These are phyloP conservation scores for Arabis hirsuta DNA, from an alignment of 345 rosid genomes.

Conservation along the genomic window DNA sequence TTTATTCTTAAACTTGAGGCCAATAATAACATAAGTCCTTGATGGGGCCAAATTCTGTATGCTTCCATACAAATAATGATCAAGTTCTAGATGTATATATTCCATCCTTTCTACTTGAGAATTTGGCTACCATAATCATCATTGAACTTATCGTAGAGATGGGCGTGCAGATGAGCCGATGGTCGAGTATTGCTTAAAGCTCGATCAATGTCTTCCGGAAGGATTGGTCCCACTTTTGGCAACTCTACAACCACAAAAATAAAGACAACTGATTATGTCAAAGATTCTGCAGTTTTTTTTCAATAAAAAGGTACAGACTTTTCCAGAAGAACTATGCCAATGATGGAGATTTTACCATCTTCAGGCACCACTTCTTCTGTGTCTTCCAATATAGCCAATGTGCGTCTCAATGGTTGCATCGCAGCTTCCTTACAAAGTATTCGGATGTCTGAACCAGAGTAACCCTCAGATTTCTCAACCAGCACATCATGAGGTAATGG, in stretches of 20 bases:
- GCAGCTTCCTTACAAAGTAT: slow-evolving; percentile 93
- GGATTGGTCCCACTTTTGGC: slow-evolving; percentile 80
- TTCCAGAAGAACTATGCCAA: not conserved
- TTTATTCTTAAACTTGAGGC: slow-evolving; percentile 8
- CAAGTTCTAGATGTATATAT: slow-evolving; percentile 5
- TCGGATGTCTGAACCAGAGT: slow-evolving; percentile 92
- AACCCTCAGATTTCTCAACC: slow-evolving; percentile 80
- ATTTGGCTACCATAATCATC: slow-evolving; percentile 92
- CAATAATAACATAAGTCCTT: not conserved
- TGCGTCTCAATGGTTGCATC: slow-evolving; percentile 90
- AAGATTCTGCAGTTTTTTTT: not conserved
- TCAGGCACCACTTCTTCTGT: slow-evolving; percentile 67
- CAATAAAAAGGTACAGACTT: too few relatives aligned
- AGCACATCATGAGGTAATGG: slow-evolving; percentile 74
- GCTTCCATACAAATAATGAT: slow-evolving; percentile 23
- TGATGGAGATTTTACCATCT: slow-evolving; percentile 56
- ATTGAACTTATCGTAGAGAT: slow-evolving; percentile 86
- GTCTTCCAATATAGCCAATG: slow-evolving; percentile 71
- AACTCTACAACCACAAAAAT: slow-evolving; percentile 56
- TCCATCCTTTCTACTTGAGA: slow-evolving; percentile 47
- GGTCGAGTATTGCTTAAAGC: slow-evolving; percentile 93
- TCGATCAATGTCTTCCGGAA: slow-evolving; percentile 63
- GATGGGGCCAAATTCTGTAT: not conserved
- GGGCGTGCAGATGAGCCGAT: slow-evolving; percentile 89
- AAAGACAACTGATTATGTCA: not conserved